Percentiles rank a stretch among this genome's conserved stretches.
Conservation (phyloP, 768 basidiomycete genomes). For the Auricularia heimuer region DNA sequence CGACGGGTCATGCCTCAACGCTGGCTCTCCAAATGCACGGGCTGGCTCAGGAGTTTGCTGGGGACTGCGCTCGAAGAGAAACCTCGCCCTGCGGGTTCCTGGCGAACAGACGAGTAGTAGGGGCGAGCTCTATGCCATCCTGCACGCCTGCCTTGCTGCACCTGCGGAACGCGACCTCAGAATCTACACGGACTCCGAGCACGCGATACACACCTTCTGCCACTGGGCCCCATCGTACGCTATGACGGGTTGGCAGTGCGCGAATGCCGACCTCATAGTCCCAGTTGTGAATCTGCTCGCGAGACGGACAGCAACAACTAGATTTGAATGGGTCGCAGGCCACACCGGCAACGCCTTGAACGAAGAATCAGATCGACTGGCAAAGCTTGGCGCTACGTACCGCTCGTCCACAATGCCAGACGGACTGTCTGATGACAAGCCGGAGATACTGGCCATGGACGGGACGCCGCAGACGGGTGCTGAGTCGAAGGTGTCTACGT, state of each 20-base stretch:
- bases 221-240: background rate
- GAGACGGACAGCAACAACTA: too few relatives aligned
- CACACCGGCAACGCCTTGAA: too few relatives aligned
- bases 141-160: background rate
- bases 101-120: background rate
- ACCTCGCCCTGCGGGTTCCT: background rate
- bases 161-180: background rate
- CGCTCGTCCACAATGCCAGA: too few relatives aligned
- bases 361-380: too few relatives aligned
- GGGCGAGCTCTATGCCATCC: background rate
- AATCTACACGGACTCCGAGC: background rate
- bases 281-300: background rate
- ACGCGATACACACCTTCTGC: background rate
- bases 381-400: too few relatives aligned
- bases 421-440: too few relatives aligned
- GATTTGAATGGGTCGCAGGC: too few relatives aligned
- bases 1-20: background rate
- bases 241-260: background rate
- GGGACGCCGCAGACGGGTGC: too few relatives aligned
- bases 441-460: too few relatives aligned
- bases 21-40: background rate
- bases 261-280: background rate
- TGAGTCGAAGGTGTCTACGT: too few relatives aligned
- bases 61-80: background rate
- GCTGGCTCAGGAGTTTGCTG: background rate